Percentiles rank a stretch among this genome's conserved stretches.
phyloP scores from a whole-genome alignment of 805 yeast species.

The Debaryomyces castellii region DNA sequence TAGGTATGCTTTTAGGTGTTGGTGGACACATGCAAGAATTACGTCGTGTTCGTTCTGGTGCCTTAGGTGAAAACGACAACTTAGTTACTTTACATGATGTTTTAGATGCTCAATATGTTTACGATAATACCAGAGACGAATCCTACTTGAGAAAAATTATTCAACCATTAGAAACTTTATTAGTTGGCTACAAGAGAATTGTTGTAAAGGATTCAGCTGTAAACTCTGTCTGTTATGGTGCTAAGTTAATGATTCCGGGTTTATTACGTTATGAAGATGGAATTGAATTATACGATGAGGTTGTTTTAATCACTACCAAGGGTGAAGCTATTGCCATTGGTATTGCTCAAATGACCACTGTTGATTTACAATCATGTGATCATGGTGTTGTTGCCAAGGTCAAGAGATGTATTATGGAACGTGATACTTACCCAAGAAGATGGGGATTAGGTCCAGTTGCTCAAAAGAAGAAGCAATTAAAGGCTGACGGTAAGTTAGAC shows the following conservation, averaged over 20 bases:
- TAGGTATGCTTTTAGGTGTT: slow-evolving; percentile 97
- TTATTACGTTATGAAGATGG: slow-evolving; percentile 96
- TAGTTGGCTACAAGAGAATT: slow-evolving; percentile 93
- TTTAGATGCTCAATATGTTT: slow-evolving; percentile 96
- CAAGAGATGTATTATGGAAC: slow-evolving; percentile 99
- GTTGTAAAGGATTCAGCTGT: slow-evolving; percentile 95
- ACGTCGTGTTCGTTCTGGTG: slow-evolving; percentile 98
- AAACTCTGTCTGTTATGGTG: slow-evolving; percentile 98
- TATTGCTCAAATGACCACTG: slow-evolving; percentile 98
- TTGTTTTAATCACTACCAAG: slow-evolving; percentile 95
- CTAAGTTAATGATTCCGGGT: slow-evolving; percentile 98
- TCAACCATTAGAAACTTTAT: slow-evolving; percentile 90
- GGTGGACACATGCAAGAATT: slow-evolving; percentile 99
- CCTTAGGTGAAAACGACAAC: slow-evolving; percentile 84
- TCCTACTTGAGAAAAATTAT: slow-evolving; percentile 89
- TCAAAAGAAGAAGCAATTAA: slow-evolving; percentile 96
- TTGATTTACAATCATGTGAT: slow-evolving; percentile 93
- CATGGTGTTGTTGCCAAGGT: slow-evolving; percentile 99
- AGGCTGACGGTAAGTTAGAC: slow-evolving; percentile 95
- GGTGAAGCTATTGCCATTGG: slow-evolving; percentile 99
- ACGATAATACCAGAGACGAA: slow-evolving; percentile 97
- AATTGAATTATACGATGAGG: slow-evolving; percentile 95
- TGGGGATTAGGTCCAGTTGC: slow-evolving; percentile 99
- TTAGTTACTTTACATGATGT: slow-evolving; percentile 96
- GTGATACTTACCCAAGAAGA: slow-evolving; percentile 98